A percentile compares a stretch with the other conserved stretches of the same genome.
These are phyloP conservation scores for Lophiotrema nucula DNA, from an alignment of 495 filamentous ascomycete species.

Conservation along the genomic window DNA sequence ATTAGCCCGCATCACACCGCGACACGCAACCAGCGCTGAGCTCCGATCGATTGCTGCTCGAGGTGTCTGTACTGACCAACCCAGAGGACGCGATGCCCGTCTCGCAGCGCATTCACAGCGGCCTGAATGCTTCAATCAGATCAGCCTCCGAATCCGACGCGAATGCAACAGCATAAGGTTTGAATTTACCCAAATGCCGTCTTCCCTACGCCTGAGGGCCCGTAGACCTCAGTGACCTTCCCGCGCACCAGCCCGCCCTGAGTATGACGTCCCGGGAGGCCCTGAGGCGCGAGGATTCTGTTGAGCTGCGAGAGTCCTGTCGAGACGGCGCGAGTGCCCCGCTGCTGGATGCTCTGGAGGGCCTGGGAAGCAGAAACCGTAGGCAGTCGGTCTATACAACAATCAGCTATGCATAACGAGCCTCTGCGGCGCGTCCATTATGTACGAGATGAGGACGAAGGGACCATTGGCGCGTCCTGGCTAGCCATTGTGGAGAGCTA, in stretches of 20 bases:
- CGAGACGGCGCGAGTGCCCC: conserved; percentile 53
- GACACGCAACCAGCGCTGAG: conserved; percentile 7
- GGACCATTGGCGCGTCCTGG: conserved; percentile 37
- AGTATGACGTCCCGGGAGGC: conserved; percentile 7
- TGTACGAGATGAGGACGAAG: conserved; percentile 37
- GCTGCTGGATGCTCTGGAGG: conserved; percentile 59
- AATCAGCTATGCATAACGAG: conserved; percentile 11
- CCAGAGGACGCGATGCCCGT: conserved; percentile 72
- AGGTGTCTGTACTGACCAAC: conserved; percentile 71
- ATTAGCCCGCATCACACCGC: conserved; percentile 17
- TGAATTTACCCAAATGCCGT: conserved; percentile 69
- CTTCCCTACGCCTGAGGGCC: conserved; percentile 86
- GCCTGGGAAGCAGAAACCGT: conserved; percentile 87
- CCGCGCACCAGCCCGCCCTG: conserved; percentile 65
- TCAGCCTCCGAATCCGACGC: conserved; percentile 14
- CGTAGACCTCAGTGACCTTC: conserved; percentile 84
- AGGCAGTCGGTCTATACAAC: conserved; percentile 65
- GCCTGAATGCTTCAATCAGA: conserved; percentile 54
- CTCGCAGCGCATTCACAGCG: conserved; percentile 60
- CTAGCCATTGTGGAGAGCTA: conserved; percentile 23
- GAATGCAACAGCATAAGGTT: conserved; percentile 11
- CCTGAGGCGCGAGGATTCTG: conserved; percentile 29
- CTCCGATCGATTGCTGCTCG: conserved; percentile 7
- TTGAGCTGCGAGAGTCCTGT: conserved; percentile 64
- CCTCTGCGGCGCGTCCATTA: not conserved